A percentile compares a stretch with the other conserved stretches of the same genome.
These are phyloP conservation scores for Penicillium sp. DNA, from an alignment of 2,329 filamentous ascomycete species.

Conservation along the genomic window DNA sequence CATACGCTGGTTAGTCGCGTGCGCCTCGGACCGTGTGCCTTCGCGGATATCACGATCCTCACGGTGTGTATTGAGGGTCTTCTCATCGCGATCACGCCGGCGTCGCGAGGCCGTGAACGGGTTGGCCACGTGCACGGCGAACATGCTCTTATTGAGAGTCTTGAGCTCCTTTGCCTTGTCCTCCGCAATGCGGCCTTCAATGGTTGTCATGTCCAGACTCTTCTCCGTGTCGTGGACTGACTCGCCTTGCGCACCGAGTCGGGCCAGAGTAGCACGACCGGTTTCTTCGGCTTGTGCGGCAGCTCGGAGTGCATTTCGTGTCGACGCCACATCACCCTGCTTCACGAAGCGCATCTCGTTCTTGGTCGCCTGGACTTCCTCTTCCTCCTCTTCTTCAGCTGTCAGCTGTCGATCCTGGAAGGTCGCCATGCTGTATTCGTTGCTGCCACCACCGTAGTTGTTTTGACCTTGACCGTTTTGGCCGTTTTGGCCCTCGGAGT, in stretches of 20 bases:
- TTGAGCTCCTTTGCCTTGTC: slow-evolving; percentile 81
- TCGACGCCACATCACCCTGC: slow-evolving; percentile 71
- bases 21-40: slow-evolving; percentile 56
- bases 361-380: slow-evolving; percentile 70
- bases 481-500: slow-evolving; percentile 27
- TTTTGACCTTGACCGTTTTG: slow-evolving; percentile 14
- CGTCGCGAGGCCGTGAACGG: slow-evolving; percentile 72
- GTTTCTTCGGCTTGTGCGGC: slow-evolving; percentile 69
- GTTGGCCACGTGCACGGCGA: slow-evolving; percentile 75
- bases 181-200: slow-evolving; percentile 72
- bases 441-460: slow-evolving; percentile 36
- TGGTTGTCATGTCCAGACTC: slow-evolving; percentile 76
- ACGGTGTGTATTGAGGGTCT: slow-evolving; percentile 65
- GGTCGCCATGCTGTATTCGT: slow-evolving; percentile 39
- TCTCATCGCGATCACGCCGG: slow-evolving; percentile 63
- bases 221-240: slow-evolving; percentile 77
- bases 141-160: slow-evolving; percentile 86
- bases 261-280: slow-evolving; percentile 68
- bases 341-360: slow-evolving; percentile 74
- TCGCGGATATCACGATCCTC: slow-evolving; percentile 58
- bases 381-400: slow-evolving; percentile 74
- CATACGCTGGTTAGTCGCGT: slow-evolving; percentile 54
- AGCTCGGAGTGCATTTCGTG: slow-evolving; percentile 66
- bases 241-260: slow-evolving; percentile 76
- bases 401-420: slow-evolving; percentile 76